Evolutionary conservation across 371 early-diverging fungal species (phyloP).

Genomic region (Mucor velutinosus): DNA sequence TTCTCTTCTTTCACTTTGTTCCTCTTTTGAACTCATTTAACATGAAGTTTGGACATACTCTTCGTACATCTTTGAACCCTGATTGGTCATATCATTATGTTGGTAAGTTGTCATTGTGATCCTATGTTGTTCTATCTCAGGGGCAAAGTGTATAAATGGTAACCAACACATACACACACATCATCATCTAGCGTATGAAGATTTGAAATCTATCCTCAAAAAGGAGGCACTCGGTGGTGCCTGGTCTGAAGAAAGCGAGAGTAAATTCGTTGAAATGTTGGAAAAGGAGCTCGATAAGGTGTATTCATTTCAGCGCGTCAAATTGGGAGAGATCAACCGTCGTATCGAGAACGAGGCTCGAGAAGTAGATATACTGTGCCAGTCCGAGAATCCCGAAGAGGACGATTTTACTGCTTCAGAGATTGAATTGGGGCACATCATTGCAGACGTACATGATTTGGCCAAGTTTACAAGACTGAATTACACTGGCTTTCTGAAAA

Average conservation of each 20-base stretch:
- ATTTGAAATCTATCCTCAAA: conserved; percentile 81
- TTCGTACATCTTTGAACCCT: conserved; percentile 71
- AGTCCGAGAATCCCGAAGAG: conserved; percentile 63
- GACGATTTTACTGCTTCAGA: conserved; percentile 74
- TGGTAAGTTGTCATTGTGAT: conserved; percentile 24
- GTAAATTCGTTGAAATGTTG: conserved; percentile 83
- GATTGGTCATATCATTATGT: conserved; percentile 76
- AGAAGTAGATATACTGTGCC: conserved; percentile 58
- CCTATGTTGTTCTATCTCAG: background rate
- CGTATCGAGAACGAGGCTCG: conserved; percentile 77
- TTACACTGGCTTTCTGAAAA: conserved; percentile 96
- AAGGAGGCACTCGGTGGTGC: conserved; percentile 38
- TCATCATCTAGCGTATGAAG: conserved; percentile 68
- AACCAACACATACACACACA: background rate
- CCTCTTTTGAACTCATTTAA: background rate
- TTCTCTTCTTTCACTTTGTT: conserved; percentile 11
- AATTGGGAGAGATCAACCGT: conserved; percentile 86
- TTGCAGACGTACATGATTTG: conserved; percentile 91
- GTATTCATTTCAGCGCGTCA: conserved; percentile 86
- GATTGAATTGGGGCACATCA: conserved; percentile 81
- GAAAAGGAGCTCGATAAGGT: conserved; percentile 95
- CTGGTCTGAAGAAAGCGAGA: conserved; percentile 80
- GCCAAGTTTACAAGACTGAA: conserved; percentile 95
- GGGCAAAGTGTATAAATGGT: background rate
- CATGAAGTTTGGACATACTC: conserved; percentile 93